Evolutionary conservation across 106 monocot species (phyloP).

Genomic region (Chionographis japonica): DNA sequence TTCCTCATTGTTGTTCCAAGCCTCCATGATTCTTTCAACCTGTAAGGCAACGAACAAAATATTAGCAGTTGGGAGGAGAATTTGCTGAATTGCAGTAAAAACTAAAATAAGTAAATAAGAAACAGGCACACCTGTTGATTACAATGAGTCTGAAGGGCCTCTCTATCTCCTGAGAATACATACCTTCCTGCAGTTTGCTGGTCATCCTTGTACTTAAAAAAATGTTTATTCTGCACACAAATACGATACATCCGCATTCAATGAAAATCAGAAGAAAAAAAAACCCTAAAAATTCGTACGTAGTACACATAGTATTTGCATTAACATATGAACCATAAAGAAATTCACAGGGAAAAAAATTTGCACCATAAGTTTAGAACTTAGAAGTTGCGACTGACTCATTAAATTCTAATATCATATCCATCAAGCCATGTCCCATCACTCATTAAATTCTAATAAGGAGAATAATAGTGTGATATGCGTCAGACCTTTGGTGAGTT

Average conservation of each 20-base stretch:
- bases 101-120: no score
- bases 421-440: no score
- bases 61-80: background rate
- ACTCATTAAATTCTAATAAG: no score
- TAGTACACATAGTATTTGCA: no score
- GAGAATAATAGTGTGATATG: no score
- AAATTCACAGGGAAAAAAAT: no score
- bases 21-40: constrained; percentile 73
- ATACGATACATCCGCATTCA: background rate
- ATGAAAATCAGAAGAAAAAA: background rate
- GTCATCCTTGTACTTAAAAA: constrained; percentile 20
- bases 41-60: constrained; percentile 8
- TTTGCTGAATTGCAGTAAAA: background rate
- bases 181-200: background rate
- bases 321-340: no score
- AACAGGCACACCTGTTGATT: constrained; percentile 20
- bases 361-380: no score
- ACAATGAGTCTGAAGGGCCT: constrained; percentile 18
- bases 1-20: constrained; percentile 73
- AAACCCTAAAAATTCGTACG: no score
- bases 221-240: constrained; percentile 31
- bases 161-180: constrained; percentile 1
- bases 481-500: no score
- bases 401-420: no score
- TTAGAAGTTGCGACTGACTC: no score